Evolutionary conservation across 805 yeast genomes (phyloP), one percentile per base, ranked within the genome.

Genomic region (Grigorovia transvaalensis): DNA sequence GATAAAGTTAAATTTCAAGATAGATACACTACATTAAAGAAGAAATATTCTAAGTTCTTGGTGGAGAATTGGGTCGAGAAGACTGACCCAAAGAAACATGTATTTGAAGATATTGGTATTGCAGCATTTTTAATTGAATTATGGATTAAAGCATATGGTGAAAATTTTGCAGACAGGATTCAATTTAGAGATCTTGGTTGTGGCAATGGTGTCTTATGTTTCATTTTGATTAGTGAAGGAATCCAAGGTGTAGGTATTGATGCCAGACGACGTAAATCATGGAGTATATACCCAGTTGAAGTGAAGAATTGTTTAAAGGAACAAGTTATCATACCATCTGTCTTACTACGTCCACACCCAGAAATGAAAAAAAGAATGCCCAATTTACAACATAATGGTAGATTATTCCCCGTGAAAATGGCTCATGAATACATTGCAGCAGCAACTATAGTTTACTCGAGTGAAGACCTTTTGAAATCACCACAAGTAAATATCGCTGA

Each of bases 11-110:
- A 80, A 12, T 91, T 91, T 60, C 97, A 91, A 65, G 84, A 87
- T 62, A 71, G 85, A 53, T 91, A 91, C 65, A 82, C 88, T 29
- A 72, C 78, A 19, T 73, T 91, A 60, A 91, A 91, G 68, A 86
- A 85, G 65, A 85, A 83, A 66, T 85, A 90, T 65, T 88, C 96
- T 0, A 79, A 82, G 29, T 67, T 71, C 17, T 70, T 91, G 48
- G 89, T 89, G 12, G 86, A 82, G 44, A 77, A 76, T 56, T 91
- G 98, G 98, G 81, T 76, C n/a, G 98, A 91, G 68, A 81, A 84
- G 33, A 91, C 98, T 2, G 97, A 91, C 67, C 97, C 97, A 2
- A 79, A 84, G 59, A 91, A 91, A 65, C 98, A 91, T 69, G 97
- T 91, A 0, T 91, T 90, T 70, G 98, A 91, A 71, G 98, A 91